These are phyloP conservation scores for Cystofilobasidium ferigula DNA, from an alignment of 768 basidiomycete genomes.

Conservation along the genomic window DNA sequence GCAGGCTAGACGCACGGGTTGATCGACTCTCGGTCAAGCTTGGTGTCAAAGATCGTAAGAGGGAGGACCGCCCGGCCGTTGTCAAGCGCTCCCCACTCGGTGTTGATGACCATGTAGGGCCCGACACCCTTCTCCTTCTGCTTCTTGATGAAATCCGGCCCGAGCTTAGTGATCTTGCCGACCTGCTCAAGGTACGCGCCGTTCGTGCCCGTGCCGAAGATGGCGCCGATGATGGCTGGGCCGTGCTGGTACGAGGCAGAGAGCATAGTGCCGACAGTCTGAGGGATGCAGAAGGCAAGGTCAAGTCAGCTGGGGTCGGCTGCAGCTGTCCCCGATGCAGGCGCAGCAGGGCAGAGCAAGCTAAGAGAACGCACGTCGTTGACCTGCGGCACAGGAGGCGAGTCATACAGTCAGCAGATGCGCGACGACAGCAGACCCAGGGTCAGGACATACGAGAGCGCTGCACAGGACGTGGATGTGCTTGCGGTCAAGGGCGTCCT, in stretches of 20 bases:
- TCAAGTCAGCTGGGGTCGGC: background rate
- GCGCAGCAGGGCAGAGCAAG: background rate
- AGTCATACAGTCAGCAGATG: conserved; percentile 34
- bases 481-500: conserved; percentile 83
- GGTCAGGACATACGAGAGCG: conserved; percentile 91
- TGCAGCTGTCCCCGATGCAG: too few relatives aligned
- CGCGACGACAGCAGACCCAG: too few relatives aligned
- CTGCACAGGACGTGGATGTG: conserved; percentile 84
- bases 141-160: conserved; percentile 46
- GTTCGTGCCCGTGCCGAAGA: conserved; percentile 97
- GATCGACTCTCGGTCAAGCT: conserved; percentile 83
- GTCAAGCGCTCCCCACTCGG: conserved; percentile 97
- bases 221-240: conserved; percentile 70
- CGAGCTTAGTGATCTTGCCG: conserved; percentile 71
- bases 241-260: conserved; percentile 90
- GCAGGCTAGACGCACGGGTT: conserved; percentile 51
- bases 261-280: conserved; percentile 93
- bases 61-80: conserved; percentile 83
- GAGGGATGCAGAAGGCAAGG: background rate
- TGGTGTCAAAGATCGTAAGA: conserved; percentile 78
- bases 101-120: conserved; percentile 80
- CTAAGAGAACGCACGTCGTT: conserved; percentile 13
- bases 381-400: background rate
- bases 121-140: conserved; percentile 43
- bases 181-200: conserved; percentile 91